Evolutionary conservation across 2,329 filamentous ascomycete genomes (phyloP).

Genomic region (Scedosporium minutisporum): DNA sequence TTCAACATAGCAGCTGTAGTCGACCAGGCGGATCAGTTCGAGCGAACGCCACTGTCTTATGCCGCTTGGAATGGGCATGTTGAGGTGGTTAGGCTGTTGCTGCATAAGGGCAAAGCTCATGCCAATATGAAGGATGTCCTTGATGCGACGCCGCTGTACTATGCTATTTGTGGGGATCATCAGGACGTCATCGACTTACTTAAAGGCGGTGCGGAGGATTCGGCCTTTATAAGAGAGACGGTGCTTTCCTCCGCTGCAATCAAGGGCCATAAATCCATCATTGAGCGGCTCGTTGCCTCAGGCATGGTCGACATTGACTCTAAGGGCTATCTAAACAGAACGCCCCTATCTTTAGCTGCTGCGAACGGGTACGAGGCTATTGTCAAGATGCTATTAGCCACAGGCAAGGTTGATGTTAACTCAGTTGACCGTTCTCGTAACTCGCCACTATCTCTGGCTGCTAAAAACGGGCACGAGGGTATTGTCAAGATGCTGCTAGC

Average conservation of each 20-base stretch:
- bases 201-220: background rate
- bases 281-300: background rate
- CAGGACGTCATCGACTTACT: background rate
- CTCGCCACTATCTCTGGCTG: too few relatives aligned
- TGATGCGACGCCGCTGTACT: background rate
- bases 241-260: background rate
- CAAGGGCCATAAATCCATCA: background rate
- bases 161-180: background rate
- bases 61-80: conserved; percentile 1
- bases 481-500: too few relatives aligned
- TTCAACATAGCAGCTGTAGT: background rate
- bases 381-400: too few relatives aligned
- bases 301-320: too few relatives aligned
- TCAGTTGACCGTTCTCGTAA: too few relatives aligned
- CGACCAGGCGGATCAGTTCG: background rate
- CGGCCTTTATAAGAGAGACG: background rate
- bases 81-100: conserved; percentile 1
- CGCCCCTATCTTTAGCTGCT: too few relatives aligned
- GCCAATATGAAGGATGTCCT: background rate
- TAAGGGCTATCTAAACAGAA: too few relatives aligned
- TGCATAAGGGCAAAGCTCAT: background rate
- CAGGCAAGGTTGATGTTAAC: too few relatives aligned
- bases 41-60: background rate
- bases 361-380: too few relatives aligned
- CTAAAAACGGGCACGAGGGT: too few relatives aligned